Base-by-base conservation (phyloP, 208 protist genomes). In the Zelonia costaricensis region DNA sequence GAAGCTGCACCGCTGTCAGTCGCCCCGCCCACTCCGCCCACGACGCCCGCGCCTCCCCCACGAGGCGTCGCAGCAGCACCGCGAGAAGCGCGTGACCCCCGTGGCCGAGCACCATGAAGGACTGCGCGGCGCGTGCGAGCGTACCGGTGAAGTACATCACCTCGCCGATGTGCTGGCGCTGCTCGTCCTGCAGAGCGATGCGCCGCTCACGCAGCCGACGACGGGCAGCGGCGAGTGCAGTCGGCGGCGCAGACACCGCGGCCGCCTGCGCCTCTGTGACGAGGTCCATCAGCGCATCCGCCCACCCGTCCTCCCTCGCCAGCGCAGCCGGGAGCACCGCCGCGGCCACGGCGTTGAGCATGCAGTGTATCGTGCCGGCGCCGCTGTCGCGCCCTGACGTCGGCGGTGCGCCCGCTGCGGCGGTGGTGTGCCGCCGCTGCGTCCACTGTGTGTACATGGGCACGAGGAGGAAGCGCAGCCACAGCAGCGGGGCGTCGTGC, bases 391-490 rank as follows among this genome's bases (percentile, higher is more conserved):
- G 6, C 22, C 20, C 49, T n/a, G 49, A 4, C 49, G 49, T 9
- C 4, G 4, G 31, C 27, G 18, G 15, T 42, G 23, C 15, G 22
- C 22, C 22, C 42, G 25, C 52, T 44, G 52, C 35, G 36, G 30
- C 36, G 31, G 15, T 58, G 20, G 22, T 4, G 36, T 15, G 4
- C 16, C 55, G 55, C 25, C 48, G 58, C 59, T 56, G 66, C 35
- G 42, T 47, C 66, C 66, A 73, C 33, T 66, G 66, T 1, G 33
- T 40, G 58, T 62, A 73, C 66, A 73, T 65, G 16, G 66, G 66
- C 15, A 73, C 66, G 18, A 73, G 66, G 3, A 73, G 36, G 25
- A 44, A 61, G 10, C 52, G 57, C 42, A 73, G 58, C 66, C 66
- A 73, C 42, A 66, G 44, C 52, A 73, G 53, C 18, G 66, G 66